Conservation (phyloP, 768 basidiomycete genomes). For the Candolleomyces aberdarensis region DNA sequence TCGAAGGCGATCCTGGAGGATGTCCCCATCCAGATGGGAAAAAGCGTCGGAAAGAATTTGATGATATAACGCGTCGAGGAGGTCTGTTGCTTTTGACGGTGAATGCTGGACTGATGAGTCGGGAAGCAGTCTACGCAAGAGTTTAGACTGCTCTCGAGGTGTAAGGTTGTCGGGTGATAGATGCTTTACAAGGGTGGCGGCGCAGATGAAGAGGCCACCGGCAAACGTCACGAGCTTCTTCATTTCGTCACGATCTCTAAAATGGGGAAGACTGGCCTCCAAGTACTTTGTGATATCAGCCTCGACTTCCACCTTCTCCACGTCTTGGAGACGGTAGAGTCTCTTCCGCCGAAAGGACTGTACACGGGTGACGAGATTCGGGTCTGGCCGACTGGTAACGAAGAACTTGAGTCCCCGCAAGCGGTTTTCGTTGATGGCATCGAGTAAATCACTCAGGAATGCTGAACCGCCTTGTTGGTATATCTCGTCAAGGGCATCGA, state of each 20-base stretch:
- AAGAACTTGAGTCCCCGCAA: conserved; percentile 14
- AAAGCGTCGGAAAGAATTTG: conserved; percentile 7
- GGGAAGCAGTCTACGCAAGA: background rate
- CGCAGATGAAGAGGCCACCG: conserved; percentile 13
- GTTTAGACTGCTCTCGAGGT: conserved; percentile 2
- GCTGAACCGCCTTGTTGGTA: background rate
- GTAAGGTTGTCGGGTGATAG: background rate
- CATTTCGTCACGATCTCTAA: background rate
- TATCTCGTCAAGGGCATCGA: conserved; percentile 2
- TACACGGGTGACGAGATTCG: background rate
- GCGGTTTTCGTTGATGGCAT: background rate
- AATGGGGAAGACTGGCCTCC: background rate
- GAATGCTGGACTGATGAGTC: background rate
- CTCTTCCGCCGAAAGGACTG: conserved; percentile 2
- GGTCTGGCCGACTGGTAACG: conserved; percentile 14
- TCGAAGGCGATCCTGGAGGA: background rate
- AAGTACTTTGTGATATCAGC: conserved; percentile 9
- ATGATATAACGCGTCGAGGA: conserved; percentile 5
- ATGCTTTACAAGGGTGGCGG: conserved; percentile 12
- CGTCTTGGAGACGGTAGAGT: conserved; percentile 13
- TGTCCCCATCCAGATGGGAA: background rate
- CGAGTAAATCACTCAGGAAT: background rate
- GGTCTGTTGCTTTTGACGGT: background rate
- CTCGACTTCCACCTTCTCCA: conserved; percentile 2
- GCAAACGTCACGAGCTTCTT: background rate